Evolutionary conservation across 805 yeast species (phyloP), one percentile per base, ranked within the genome.

Genomic region (Sungouiella blattae): DNA sequence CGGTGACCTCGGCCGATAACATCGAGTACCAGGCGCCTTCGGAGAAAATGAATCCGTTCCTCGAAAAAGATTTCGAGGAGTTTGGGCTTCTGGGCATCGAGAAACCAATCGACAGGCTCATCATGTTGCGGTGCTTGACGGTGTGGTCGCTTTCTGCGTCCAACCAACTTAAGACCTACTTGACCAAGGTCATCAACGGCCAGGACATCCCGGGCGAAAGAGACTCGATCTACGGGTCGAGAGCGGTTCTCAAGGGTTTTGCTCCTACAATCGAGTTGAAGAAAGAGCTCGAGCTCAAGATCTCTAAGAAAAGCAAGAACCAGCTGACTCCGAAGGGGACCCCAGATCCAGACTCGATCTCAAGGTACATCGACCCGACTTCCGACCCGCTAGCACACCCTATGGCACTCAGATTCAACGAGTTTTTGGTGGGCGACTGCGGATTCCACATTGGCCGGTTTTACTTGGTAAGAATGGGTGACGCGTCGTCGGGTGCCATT

Each of bases 391-490:
- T 55, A 17, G 40, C 37, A 5, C 70, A 66, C 42, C 49, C 58
- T 8, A 43, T 65, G 43, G 41, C 58, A 11, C 40, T 64, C 28
- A 45, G 73, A 26, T 30, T 67, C 6, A 54, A 60, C 26, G 70
- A 67, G 33, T 47, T 53, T 38, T 44, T 65, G 11, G 56, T 56
- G 3, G 71, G 71, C 5, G 73, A 68, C 44, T 41, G 55, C 25
- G 73, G 73, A 1, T 63, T 62, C 33, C 46, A 55, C 27, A 44
- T 65, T 4, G 73, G 73, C 12, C 43, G 73, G 26, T 67, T 68
- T 33, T 64, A 54, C 43, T 46, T 68, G 27, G 59, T 60, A 13
- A 41, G 68, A 28, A 62, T 63, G 62, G 62, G 67, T 0, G 58
- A 58, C 26, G 50, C 53, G 2, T 39, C 38, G 3, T 52, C 53